Conservation (phyloP, 2,329 filamentous ascomycete genomes). For the Arthroderma sp. region DNA sequence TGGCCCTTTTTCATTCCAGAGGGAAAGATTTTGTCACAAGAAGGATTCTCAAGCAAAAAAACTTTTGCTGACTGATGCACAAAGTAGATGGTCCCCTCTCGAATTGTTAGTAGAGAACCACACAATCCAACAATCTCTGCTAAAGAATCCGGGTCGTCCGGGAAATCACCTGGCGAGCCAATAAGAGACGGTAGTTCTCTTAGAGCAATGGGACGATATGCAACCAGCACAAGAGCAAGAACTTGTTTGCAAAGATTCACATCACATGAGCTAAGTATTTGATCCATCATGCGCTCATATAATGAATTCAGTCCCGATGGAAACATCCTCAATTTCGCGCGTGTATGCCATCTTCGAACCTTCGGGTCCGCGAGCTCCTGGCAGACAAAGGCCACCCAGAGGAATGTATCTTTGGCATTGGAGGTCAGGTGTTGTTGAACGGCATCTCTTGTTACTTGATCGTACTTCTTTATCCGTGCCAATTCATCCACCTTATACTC, state of each 20-base stretch:
- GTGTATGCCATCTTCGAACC: slow-evolving; percentile 1
- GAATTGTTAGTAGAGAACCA: slow-evolving; percentile 15
- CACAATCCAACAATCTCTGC: slow-evolving; percentile 13
- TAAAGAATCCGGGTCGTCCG: not conserved
- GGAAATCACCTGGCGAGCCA: slow-evolving; percentile 2
- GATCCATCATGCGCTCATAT: slow-evolving; percentile 15
- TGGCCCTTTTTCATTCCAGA: not conserved
- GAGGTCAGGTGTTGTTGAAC: not conserved
- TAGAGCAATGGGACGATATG: slow-evolving; percentile 27
- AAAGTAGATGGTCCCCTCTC: slow-evolving; percentile 10
- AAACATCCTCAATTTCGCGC: slow-evolving; percentile 10
- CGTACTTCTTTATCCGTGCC: not conserved
- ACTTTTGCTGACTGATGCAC: slow-evolving; percentile 21
- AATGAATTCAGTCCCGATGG: slow-evolving; percentile 12
- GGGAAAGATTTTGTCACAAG: not conserved
- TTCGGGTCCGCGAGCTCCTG: slow-evolving; percentile 13
- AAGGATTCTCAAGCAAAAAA: slow-evolving; percentile 3
- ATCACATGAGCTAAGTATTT: slow-evolving; percentile 19
- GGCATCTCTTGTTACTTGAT: not conserved
- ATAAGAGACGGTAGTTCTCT: slow-evolving; percentile 20
- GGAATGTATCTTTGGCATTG: slow-evolving; percentile 22
- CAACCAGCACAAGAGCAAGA: slow-evolving; percentile 19
- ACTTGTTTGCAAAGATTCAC: slow-evolving; percentile 21
- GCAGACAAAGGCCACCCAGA: slow-evolving; percentile 28
- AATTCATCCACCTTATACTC: not conserved